Base-by-base conservation (phyloP, 2,329 filamentous ascomycete genomes). In the Elsinoe australis region DNA sequence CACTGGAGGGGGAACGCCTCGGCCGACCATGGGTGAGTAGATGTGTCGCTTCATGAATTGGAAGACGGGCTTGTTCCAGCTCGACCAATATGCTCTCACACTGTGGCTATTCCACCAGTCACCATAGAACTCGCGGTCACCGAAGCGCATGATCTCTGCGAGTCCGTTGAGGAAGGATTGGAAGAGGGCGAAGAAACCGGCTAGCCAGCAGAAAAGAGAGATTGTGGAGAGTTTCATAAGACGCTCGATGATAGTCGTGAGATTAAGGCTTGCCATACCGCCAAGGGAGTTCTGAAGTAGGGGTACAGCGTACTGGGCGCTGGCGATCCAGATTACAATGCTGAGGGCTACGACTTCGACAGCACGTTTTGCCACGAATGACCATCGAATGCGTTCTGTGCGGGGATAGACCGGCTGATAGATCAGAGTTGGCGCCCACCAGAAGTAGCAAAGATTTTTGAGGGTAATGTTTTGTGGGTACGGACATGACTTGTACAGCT, bases 31-130 rank as follows among this genome's bases (percentile, higher is more conserved):
- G 1, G 92, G 92, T 31, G 83, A 83, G 68, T 92, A 96, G 45
- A 98, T 80, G 64, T 98, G 92, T 29, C 92, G 76, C 60, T 87
- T 89, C 82, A 98, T 96, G 66, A 95, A 98, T 51, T 88, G 83
- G 61, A 94, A 94, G 4, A 98, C 90, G 1, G 92, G 92, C 64
- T 94, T 94, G 69, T 98, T 98, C 92, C 92, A 98, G 1, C 83
- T 85, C 17, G 89, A 81, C 90, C 90, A 95, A 71, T 98, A 98
- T 3, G 76, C 77, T 26, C 89, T 86, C 5, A 96, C 73, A 55
- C 82, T 88, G 48, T 82, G 81, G 54, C 82, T 87, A 62, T 98
- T 98, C 92, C 92, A 98, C 92, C 92, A 98, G 61, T 95, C 88
- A 29, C 86, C 83, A 65, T 98, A 98, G 65, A 98, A 98, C 46